These are phyloP conservation scores for Alternaria arbusti DNA, from an alignment of 2,329 filamentous ascomycete genomes.

Conservation along the genomic window DNA sequence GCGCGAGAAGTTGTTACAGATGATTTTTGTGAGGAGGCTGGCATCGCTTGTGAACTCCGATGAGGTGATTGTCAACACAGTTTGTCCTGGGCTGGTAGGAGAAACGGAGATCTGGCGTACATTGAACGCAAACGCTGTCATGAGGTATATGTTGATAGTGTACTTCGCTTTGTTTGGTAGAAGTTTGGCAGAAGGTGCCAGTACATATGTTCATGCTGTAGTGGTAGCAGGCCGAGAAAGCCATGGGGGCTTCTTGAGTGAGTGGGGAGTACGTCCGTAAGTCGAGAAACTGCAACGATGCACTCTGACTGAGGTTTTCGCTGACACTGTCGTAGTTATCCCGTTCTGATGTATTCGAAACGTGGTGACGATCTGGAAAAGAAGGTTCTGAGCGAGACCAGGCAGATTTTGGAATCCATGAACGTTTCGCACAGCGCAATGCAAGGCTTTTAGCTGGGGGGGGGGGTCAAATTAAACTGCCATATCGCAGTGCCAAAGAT, in stretches of 20 bases:
- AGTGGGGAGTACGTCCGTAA: constrained; percentile 57
- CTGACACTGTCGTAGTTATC: neutral
- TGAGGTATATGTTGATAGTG: constrained; percentile 14
- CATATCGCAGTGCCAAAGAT: neutral
- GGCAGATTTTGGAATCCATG: neutral
- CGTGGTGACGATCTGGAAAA: neutral
- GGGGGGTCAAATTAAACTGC: neutral
- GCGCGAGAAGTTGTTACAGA: constrained; percentile 23
- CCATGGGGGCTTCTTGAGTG: constrained; percentile 60
- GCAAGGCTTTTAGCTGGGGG: neutral
- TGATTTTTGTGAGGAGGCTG: constrained; percentile 25
- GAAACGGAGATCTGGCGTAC: constrained; percentile 1
- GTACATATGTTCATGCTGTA: constrained; percentile 57
- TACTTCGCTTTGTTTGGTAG: constrained; percentile 41
- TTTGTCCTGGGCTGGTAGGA: constrained; percentile 50
- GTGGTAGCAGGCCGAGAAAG: constrained; percentile 57
- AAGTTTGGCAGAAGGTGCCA: constrained; percentile 51
- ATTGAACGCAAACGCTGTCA: neutral
- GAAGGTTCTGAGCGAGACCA: neutral
- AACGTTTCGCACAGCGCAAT: neutral
- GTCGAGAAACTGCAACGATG: constrained; percentile 14
- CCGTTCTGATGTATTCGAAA: constrained; percentile 1
- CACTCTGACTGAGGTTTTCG: neutral
- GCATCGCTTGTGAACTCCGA: constrained; percentile 19
- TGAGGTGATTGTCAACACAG: constrained; percentile 52